phyloP scores from a whole-genome alignment of 345 rosid species.

The Populus pruinosa region DNA sequence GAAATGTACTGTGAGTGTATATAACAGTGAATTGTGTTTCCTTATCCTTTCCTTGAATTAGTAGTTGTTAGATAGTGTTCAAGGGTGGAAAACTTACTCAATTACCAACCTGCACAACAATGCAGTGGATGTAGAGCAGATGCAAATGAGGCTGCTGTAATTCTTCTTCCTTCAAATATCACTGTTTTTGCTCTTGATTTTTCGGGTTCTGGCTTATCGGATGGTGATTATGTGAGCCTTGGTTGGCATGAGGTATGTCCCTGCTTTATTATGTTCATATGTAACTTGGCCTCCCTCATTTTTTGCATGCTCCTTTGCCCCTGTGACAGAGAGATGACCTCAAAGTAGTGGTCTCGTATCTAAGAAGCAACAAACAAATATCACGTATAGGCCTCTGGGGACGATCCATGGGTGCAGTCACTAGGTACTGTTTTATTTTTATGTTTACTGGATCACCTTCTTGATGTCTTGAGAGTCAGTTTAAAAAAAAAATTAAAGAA shows the following conservation, averaged over 20 bases:
- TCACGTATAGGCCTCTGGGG: constrained; percentile 97
- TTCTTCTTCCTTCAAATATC: constrained; percentile 37
- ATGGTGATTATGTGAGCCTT: constrained; percentile 38
- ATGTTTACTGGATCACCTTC: constrained; percentile 3
- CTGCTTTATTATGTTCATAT: not conserved
- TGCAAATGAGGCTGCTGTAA: constrained; percentile 34
- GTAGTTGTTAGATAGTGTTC: constrained; percentile 9
- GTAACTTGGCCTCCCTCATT: not conserved
- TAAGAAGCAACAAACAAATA: constrained; percentile 64
- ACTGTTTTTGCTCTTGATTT: constrained; percentile 34
- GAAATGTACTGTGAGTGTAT: not conserved
- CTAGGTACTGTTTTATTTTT: constrained; percentile 51
- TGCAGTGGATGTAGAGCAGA: constrained; percentile 39
- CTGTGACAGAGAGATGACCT: constrained; percentile 81
- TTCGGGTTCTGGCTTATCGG: constrained; percentile 38
- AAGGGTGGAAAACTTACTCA: constrained; percentile 23
- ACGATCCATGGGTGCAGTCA: constrained; percentile 99
- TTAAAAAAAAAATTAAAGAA: no score
- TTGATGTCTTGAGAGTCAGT: not conserved
- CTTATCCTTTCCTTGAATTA: not conserved
- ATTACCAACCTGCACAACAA: constrained; percentile 7
- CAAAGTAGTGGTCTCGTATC: constrained; percentile 74
- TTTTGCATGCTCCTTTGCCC: constrained; percentile 9
- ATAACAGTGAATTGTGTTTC: not conserved
- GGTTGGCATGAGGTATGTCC: constrained; percentile 37